Evolutionary conservation across 805 yeast genomes (phyloP).

Genomic region (Suhomyces vadensis): DNA sequence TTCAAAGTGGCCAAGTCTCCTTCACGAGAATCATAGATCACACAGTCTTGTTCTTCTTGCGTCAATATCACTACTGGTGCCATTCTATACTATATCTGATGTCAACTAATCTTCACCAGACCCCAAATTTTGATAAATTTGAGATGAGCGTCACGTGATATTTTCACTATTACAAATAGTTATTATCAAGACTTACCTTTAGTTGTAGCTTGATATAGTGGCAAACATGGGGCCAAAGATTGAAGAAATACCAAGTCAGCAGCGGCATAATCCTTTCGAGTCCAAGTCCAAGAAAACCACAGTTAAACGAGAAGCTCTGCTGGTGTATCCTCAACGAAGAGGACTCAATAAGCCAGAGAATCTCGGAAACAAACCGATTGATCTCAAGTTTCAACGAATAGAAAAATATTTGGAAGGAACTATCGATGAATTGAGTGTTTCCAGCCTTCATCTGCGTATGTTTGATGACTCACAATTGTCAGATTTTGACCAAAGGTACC

Average conservation of each 20-base stretch:
- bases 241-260: slow-evolving; percentile 14
- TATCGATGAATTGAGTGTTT: slow-evolving; percentile 24
- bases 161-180: not conserved
- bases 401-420: slow-evolving; percentile 25
- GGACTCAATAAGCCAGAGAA: slow-evolving; percentile 37
- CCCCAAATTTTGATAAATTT: slow-evolving; percentile 1
- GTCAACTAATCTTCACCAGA: not conserved
- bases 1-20: slow-evolving; percentile 81
- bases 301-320: slow-evolving; percentile 30
- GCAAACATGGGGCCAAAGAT: slow-evolving; percentile 19
- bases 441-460: not conserved
- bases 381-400: slow-evolving; percentile 32
- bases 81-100: not conserved
- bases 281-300: slow-evolving; percentile 25
- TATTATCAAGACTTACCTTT: not conserved
- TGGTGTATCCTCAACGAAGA: slow-evolving; percentile 30
- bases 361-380: slow-evolving; percentile 34
- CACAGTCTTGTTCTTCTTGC: slow-evolving; percentile 81
- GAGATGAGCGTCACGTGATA: slow-evolving; percentile 3
- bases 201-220: no score
- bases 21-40: slow-evolving; percentile 79
- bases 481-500: not conserved
- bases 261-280: slow-evolving; percentile 34
- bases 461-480: not conserved
- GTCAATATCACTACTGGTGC: slow-evolving; percentile 27